Base-by-base conservation (phyloP, 768 basidiomycete genomes). In the Xerocomellus amylosporus region DNA sequence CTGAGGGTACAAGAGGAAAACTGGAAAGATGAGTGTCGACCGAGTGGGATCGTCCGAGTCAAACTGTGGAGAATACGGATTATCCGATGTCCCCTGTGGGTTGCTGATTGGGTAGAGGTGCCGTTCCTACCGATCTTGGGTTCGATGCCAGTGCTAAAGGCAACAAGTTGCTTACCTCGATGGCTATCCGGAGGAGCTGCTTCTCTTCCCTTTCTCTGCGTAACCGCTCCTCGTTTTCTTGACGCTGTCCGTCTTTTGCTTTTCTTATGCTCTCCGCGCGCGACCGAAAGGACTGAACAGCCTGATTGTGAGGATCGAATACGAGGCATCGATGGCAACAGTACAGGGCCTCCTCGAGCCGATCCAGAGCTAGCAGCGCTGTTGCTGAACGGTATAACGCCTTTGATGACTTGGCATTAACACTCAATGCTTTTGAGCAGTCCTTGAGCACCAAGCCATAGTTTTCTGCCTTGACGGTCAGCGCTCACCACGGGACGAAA, bases 1-100 rank as follows among this genome's bases (percentile, higher is more conserved):
- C 67, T 93, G 87, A 7, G 97, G 97, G 71, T 98, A 97, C 56
- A 98, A 79, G 72, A 98, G 88, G 76, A 97, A 91, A 39, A 88
- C 86, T 2, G 97, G 96, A 66, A 97, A 69, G 57, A 96, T 71
- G 13, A 96, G 78, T 0, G 84, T 85, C 56, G 70, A 67, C 60
- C 78, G 59, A 53, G 83, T 73, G 53, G 82, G 66, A 71, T 86
- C 88, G 56, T 87, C 83, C 3, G 79, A 67, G 64, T 88, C 86
- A 62, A 88, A 87, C 51, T 81, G 79, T 8, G 90, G 85, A 47
- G 73, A 71, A 64, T 82, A 85, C 8, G 83, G 83, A 63, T 80
- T 84, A 49, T 75, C 75, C 37, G 77, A 73, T 28, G 78, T 76
- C 24, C 64, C 71, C 28, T 80, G 78, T 19, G 79, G 77, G 51